Conservation (phyloP, 164 flowering plant species). For the Magnolia changhungtana region DNA sequence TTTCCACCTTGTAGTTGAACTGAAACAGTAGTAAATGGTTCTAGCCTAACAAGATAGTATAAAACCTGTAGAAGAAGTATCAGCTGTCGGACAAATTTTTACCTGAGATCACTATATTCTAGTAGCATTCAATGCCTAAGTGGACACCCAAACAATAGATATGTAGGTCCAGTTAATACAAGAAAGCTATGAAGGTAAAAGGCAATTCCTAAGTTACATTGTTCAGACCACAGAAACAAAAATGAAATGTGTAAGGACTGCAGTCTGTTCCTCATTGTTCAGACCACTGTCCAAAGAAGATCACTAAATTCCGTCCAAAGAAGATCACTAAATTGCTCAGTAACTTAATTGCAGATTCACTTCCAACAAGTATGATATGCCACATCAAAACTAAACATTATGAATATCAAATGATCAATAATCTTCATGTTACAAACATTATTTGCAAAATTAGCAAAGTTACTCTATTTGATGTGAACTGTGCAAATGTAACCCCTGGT, state of each 20-base stretch:
- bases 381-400: no score
- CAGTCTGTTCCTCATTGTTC: no score
- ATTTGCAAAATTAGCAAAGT: no score
- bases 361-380: no score
- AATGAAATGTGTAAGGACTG: not conserved
- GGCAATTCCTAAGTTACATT: not conserved
- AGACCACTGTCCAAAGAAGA: no score
- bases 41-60: constrained; percentile 85
- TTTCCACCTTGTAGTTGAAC: constrained; percentile 97
- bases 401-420: no score
- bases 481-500: no score
- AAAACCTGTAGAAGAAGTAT: constrained; percentile 55
- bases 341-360: no score
- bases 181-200: not conserved
- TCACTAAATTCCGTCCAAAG: no score
- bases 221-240: not conserved
- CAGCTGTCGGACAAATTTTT: constrained; percentile 8
- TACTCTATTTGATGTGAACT: no score
- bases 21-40: constrained; percentile 91
- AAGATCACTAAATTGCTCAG: no score
- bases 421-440: no score
- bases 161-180: not conserved
- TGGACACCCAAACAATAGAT: not conserved
- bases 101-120: not conserved
- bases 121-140: not conserved